Evolutionary conservation across 805 yeast genomes (phyloP), one percentile per base, ranked within the genome.

Genomic region (Scheffersomyces amazonensis): DNA sequence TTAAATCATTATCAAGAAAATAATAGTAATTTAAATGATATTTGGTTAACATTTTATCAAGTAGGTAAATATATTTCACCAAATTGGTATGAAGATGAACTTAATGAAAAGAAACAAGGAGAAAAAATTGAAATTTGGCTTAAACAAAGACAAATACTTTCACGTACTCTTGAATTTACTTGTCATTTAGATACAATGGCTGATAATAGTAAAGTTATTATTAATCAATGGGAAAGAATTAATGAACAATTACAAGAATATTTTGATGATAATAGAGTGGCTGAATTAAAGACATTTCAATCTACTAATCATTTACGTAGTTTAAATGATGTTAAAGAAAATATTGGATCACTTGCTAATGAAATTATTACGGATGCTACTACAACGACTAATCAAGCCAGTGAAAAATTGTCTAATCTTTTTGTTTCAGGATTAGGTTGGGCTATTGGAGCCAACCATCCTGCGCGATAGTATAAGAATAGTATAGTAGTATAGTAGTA

Each of bases 41-140:
- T 68, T 34, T 88, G 96, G 96, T 69, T 80, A 18, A 78, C 86
- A 1, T 78, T 83, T 43, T 83, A 81, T 49, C 95, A 87, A 49
- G 80, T 83, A 3, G 85, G 86, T 3, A 83, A 84, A 57, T 66
- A 48, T 39, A 54, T 60, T 10, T 53, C 61, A 5, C 58, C 65
- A 1, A 51, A 49, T 8, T 60, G 65, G 52, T 50, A 48, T 33
- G 53, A 43, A 4, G 56, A 51, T 2, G 57, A 50, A 9, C 5
- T 27, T 13, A 27, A 11, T 27, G 56, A 51, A 60, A 33, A 40
- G 38, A 43, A 42, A 15, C 42, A 46, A n/a, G 39, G 46, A 3
- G 47, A 48, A 4, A 43, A 41, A 20, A 32, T 54, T 12, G 53
- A 53, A 0, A 44, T 56, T 0, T 48, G 81, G 17, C 49, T 62